These are phyloP conservation scores for Jacaranda copaia DNA, from an alignment of 257 asterid species.

Conservation along the genomic window DNA sequence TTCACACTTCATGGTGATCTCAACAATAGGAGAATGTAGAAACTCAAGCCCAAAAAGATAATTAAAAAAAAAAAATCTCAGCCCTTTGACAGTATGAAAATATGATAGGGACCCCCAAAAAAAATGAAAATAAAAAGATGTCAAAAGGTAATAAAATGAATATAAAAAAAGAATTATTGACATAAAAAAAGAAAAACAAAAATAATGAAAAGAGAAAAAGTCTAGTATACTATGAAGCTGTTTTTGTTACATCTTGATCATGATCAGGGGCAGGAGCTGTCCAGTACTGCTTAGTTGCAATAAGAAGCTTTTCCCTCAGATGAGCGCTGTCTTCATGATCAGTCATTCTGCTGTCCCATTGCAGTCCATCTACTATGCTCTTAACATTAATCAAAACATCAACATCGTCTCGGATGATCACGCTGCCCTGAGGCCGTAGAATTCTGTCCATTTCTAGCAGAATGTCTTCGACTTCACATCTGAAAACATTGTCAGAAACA, in stretches of 20 bases:
- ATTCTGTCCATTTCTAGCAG: slow-evolving; percentile 87
- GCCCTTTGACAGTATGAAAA: slow-evolving; percentile 4
- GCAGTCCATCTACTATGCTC: slow-evolving; percentile 67
- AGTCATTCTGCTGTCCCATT: slow-evolving; percentile 84
- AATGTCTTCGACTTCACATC: slow-evolving; percentile 80
- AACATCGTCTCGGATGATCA: slow-evolving; percentile 83
- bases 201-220: not conserved
- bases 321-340: slow-evolving; percentile 92
- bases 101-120: not conserved
- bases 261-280: slow-evolving; percentile 64
- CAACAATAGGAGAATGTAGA: too few species aligned
- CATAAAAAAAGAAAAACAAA: slow-evolving; percentile 16
- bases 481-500: slow-evolving; percentile 25
- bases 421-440: slow-evolving; percentile 85
- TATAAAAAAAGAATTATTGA: slow-evolving; percentile 25
- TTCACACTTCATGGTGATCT: too few species aligned
- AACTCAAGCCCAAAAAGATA: too few species aligned
- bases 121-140: not conserved
- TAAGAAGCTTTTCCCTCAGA: slow-evolving; percentile 76
- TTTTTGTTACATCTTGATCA: slow-evolving; percentile 38
- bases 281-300: slow-evolving; percentile 92
- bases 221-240: slow-evolving; percentile 40
- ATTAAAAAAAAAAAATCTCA: not conserved
- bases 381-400: slow-evolving; percentile 69
- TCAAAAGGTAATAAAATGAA: slow-evolving; percentile 10